Evolutionary conservation across 202 grass and related monocot genomes (phyloP), one percentile per base, ranked within the genome.

Genomic region (Cymbopogon flexuosus): DNA sequence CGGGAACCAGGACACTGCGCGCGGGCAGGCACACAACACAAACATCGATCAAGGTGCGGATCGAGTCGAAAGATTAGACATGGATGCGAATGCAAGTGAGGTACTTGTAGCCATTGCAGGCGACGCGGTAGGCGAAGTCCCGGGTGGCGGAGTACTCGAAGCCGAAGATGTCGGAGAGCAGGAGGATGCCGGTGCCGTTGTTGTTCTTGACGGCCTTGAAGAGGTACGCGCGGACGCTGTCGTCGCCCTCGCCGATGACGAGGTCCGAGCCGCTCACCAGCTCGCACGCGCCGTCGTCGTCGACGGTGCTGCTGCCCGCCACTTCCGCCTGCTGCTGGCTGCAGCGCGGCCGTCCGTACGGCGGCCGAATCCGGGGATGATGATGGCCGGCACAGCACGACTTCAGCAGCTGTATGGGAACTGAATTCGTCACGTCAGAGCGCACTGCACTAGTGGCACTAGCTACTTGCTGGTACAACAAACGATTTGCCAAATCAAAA

Each of bases 71-170:
- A n/a, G 18, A 21, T 21, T 2, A 75, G 24, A 6, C 5, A 18
- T 23, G 37, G 46, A 22, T 41, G 12, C 3, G 57, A 37, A 3
- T 21, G 10, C 8, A 9, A 45, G 30, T 1, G 2, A 14, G 0
- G 18, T 9, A 99, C 92, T 99, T 99, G 92, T 91, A 99, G 68
- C 96, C 96, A 81, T 91, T 81, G 87, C 96, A 95, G 18, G 96
- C 90, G 49, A 99, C 87, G 37, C 88, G 90, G 72, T 99, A 95
- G 65, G 96, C 92, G 56, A 99, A 99, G 60, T 99, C 96, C 3
- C 96, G 21, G 19, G 90, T 98, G 68, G 88, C 69, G 46, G 92
- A 89, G 85, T 99, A 87, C 86, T 95, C 90, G 74, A 95, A 99
- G 57, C 96, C 96, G 16, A 86, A 85, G 68, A 91, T 10, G 88